A percentile compares a stretch with the other conserved stretches of the same genome.
These are phyloP conservation scores for Metschnikowia kunwiensis DNA, from an alignment of 805 yeast species.

Conservation along the genomic window DNA sequence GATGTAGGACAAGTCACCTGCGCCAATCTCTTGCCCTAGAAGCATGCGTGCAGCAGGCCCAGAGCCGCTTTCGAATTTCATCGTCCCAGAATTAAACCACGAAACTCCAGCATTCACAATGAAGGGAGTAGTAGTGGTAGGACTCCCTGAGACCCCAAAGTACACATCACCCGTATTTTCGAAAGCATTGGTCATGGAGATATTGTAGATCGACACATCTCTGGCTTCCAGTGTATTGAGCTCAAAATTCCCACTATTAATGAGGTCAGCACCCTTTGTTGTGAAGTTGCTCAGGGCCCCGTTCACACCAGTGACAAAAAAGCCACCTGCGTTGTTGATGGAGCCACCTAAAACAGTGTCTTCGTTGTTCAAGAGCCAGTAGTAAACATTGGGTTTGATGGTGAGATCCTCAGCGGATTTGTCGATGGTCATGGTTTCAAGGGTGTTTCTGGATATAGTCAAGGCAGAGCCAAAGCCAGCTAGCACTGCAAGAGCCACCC, in stretches of 20 bases:
- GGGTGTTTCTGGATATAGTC: neutral
- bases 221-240: constrained; percentile 21
- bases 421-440: neutral
- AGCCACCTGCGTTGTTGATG: constrained; percentile 6
- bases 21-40: neutral
- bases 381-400: constrained; percentile 2
- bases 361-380: constrained; percentile 7
- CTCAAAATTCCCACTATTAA: constrained; percentile 20
- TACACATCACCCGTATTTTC: constrained; percentile 23
- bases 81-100: constrained; percentile 8
- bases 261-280: neutral
- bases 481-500: no score
- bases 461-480: no score
- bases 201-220: constrained; percentile 18
- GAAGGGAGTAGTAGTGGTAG: constrained; percentile 4
- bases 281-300: neutral
- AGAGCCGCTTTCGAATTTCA: constrained; percentile 4
- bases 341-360: constrained; percentile 4
- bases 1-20: no score
- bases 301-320: constrained; percentile 2
- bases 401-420: constrained; percentile 1
- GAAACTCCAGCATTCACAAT: constrained; percentile 2
- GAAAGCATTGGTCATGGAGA: constrained; percentile 16
- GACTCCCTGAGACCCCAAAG: constrained; percentile 22
- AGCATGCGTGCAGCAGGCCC: neutral